Percentiles rank a stretch among this genome's conserved stretches.
Evolutionary conservation across 805 yeast genomes (phyloP).

Genomic region (Starmerella floris): DNA sequence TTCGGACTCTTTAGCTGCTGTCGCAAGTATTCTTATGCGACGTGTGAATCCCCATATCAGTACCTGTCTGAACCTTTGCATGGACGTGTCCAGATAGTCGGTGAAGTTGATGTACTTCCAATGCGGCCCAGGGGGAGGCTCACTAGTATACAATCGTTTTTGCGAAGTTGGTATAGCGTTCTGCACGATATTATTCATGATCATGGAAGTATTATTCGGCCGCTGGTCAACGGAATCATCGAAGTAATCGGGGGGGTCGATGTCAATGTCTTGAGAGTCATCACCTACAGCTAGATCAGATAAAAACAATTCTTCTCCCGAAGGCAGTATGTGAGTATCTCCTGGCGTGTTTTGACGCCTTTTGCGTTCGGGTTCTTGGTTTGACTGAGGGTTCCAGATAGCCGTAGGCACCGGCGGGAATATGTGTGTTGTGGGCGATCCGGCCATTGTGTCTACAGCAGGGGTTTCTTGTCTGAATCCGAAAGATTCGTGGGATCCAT

Average conservation of each 20-base stretch:
- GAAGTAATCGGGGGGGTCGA: background rate
- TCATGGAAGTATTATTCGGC: background rate
- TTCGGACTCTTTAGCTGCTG: background rate
- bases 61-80: constrained; percentile 12
- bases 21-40: constrained; percentile 5
- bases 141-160: background rate
- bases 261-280: background rate
- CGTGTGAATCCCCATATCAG: constrained; percentile 16
- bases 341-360: too few species aligned
- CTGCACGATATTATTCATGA: background rate
- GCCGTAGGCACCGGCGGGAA: background rate
- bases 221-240: background rate
- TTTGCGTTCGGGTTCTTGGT: too few species aligned
- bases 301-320: background rate
- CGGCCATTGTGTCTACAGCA: background rate
- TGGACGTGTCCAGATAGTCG: background rate
- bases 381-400: background rate
- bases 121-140: constrained; percentile 4
- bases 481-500: constrained; percentile 13
- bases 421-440: background rate
- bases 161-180: background rate
- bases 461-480: constrained; percentile 3
- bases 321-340: background rate
- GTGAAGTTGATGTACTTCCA: constrained; percentile 2
- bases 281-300: background rate